phyloP scores from a whole-genome alignment of 2,329 filamentous ascomycete species.

The Remersonia thermophila region DNA sequence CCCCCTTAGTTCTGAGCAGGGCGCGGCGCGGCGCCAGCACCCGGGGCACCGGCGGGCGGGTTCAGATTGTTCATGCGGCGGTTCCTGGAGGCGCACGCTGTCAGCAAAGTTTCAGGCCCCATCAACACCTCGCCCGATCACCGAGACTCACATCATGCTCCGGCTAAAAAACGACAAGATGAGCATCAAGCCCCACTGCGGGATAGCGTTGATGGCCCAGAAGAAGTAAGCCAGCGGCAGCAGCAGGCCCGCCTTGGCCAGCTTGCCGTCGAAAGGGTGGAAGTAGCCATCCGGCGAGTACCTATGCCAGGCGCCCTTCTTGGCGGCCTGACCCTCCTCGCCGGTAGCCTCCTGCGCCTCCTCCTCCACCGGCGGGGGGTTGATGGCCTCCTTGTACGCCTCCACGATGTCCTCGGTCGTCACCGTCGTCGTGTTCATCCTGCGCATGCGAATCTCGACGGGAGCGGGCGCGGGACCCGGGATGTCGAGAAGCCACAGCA shows the following conservation, averaged over 20 bases:
- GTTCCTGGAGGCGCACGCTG: constrained; percentile 22
- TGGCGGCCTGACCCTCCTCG: constrained; percentile 27
- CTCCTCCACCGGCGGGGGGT: constrained; percentile 21
- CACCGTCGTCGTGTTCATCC: constrained; percentile 57
- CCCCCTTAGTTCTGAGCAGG: constrained; percentile 14
- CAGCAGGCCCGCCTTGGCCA: constrained; percentile 49
- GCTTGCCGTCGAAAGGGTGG: constrained; percentile 61
- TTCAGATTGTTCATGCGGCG: constrained; percentile 18
- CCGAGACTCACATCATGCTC: constrained; percentile 56
- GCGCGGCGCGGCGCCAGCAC: constrained; percentile 14
- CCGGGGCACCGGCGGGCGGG: constrained; percentile 9
- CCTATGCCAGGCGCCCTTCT: constrained; percentile 27
- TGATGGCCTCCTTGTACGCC: constrained; percentile 30
- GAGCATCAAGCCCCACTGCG: constrained; percentile 72
- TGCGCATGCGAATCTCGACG: constrained; percentile 51
- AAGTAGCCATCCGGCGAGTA: constrained; percentile 47
- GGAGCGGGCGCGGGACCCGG: constrained; percentile 47
- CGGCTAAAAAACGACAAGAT: constrained; percentile 60
- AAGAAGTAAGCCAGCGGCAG: constrained; percentile 55
- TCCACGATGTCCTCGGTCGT: constrained; percentile 51
- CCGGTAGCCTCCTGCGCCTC: constrained; percentile 28
- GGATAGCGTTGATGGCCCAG: constrained; percentile 53
- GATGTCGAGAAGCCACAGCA: constrained; percentile 55
- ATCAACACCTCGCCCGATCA: constrained; percentile 1
- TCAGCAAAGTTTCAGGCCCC: constrained; percentile 15